Conservation (phyloP, 1,284 basidiomycete species). For the Ceratobasidium papillatum region DNA sequence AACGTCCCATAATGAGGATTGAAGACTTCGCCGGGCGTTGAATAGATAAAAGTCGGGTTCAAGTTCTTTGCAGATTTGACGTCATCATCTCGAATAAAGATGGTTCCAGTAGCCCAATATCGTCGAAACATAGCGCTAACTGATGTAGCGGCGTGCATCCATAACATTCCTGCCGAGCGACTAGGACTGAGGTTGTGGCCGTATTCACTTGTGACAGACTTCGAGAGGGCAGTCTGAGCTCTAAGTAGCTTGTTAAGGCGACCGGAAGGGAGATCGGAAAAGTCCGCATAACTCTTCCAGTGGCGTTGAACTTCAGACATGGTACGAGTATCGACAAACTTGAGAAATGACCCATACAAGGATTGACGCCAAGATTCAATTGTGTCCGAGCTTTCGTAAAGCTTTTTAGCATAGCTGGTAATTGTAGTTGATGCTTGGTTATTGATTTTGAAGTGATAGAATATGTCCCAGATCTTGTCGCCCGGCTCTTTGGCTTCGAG, state of each 20-base stretch:
- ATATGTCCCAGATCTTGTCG: constrained; percentile 62
- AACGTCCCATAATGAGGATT: constrained; percentile 21
- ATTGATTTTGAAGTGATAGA: constrained; percentile 65
- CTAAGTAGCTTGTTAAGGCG: not conserved
- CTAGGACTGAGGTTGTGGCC: not conserved
- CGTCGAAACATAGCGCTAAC: not conserved
- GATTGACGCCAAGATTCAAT: constrained; percentile 58
- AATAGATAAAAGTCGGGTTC: constrained; percentile 25
- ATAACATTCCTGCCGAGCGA: constrained; percentile 16
- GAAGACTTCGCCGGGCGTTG: constrained; percentile 6
- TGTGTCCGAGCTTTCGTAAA: constrained; percentile 54
- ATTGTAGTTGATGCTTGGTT: constrained; percentile 54
- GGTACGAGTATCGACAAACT: constrained; percentile 56
- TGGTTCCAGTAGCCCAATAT: constrained; percentile 29
- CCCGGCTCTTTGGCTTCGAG: constrained; percentile 51
- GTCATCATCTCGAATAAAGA: not conserved
- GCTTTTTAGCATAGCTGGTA: constrained; percentile 57
- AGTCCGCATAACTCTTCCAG: constrained; percentile 49
- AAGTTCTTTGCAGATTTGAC: not conserved
- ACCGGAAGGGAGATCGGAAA: not conserved
- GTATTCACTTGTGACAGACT: not conserved
- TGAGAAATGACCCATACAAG: constrained; percentile 55
- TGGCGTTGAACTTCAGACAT: constrained; percentile 56
- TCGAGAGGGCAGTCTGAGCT: not conserved
- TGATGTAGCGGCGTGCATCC: not conserved